Conservation (phyloP, 2,329 filamentous ascomycete genomes). For the Fusarium clavum region DNA sequence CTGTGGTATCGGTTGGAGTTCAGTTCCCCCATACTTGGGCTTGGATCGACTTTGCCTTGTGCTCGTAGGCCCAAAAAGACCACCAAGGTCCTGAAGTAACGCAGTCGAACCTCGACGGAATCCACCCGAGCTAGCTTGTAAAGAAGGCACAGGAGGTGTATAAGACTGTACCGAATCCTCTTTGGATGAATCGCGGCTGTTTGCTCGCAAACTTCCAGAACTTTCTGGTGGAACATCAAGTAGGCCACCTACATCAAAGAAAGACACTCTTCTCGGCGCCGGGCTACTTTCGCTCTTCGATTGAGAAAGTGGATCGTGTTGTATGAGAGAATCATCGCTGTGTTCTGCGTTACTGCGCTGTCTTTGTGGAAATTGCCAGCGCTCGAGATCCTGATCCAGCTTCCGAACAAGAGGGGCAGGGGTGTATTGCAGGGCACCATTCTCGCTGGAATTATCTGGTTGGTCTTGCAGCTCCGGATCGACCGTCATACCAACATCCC, state of each 20-base stretch:
- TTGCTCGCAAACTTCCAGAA: conserved; percentile 52
- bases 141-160: conserved; percentile 55
- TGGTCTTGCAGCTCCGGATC: conserved; percentile 62
- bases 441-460: conserved; percentile 45
- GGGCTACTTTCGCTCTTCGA: conserved; percentile 36
- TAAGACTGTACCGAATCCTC: conserved; percentile 54
- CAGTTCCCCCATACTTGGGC: conserved; percentile 53
- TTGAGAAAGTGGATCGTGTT: conserved; percentile 51
- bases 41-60: conserved; percentile 49
- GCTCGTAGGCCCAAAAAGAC: conserved; percentile 60
- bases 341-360: conserved; percentile 53
- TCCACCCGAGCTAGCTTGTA: conserved; percentile 59
- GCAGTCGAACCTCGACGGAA: conserved; percentile 67
- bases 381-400: conserved; percentile 53
- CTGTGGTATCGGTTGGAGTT: conserved; percentile 61
- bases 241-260: conserved; percentile 87
- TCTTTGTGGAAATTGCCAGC: conserved; percentile 62
- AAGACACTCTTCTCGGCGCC: conserved; percentile 68
- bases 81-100: conserved; percentile 69
- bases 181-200: conserved; percentile 57
- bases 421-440: conserved; percentile 49
- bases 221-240: conserved; percentile 63
- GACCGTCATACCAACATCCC: conserved; percentile 79
- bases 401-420: conserved; percentile 52
- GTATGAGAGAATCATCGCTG: conserved; percentile 60